phyloP scores from a whole-genome alignment of 148 eudicot genomes.

The Rheum nobile region DNA sequence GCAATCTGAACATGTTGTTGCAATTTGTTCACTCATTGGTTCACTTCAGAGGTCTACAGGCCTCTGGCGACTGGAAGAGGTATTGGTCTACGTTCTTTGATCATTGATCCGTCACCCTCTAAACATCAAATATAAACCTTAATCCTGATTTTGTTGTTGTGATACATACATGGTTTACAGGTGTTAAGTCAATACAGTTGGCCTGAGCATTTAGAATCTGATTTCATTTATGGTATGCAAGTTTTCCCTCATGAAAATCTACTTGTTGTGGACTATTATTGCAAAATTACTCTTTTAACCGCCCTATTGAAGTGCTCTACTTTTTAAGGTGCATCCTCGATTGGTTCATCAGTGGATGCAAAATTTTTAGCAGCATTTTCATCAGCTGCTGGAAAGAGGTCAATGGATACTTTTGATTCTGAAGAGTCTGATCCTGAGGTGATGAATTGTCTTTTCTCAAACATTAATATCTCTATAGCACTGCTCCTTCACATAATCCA shows the following conservation, averaged over 20 bases:
- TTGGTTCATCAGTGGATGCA: conserved; percentile 64
- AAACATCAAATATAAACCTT: not conserved
- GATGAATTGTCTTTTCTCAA: conserved; percentile 4
- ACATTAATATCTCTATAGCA: not conserved
- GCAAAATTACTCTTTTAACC: not conserved
- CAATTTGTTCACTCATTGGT: conserved; percentile 67
- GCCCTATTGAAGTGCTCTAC: not conserved
- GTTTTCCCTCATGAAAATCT: not conserved
- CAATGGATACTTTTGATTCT: conserved; percentile 46
- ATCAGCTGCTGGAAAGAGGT: conserved; percentile 75
- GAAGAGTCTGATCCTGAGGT: conserved; percentile 96
- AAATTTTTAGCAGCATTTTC: conserved; percentile 81
- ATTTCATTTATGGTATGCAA: conserved; percentile 65
- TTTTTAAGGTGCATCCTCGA: conserved; percentile 68
- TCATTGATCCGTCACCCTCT: not conserved
- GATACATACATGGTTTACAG: conserved; percentile 16
- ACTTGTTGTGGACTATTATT: not conserved
- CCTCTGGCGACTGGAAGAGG: conserved; percentile 91
- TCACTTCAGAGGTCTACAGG: conserved; percentile 73
- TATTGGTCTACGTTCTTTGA: conserved; percentile 11
- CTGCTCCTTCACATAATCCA: not conserved
- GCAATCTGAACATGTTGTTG: conserved; percentile 39
- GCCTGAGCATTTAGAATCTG: conserved; percentile 82
- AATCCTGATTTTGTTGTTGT: not conserved
- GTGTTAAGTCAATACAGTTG: conserved; percentile 66